Percentiles rank a stretch among this genome's conserved stretches.
These are phyloP conservation scores for Farysia itapuensis DNA, from an alignment of 1,284 basidiomycete genomes.

Conservation along the genomic window DNA sequence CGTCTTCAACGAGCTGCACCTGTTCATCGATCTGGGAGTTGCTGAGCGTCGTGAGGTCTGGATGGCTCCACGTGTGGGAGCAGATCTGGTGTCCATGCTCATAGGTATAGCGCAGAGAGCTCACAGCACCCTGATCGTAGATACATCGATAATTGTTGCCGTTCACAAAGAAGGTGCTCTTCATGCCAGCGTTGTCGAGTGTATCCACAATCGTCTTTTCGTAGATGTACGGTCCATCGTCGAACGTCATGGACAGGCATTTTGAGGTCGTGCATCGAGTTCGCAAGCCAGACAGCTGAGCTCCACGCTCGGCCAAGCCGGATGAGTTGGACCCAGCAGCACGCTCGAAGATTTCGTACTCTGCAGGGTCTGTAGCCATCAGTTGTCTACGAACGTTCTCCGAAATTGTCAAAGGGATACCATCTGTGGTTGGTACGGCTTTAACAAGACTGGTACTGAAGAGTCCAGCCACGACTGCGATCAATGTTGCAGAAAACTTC, in stretches of 20 bases:
- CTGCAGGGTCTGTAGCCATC: background rate
- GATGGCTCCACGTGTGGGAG: constrained; percentile 46
- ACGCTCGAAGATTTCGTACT: constrained; percentile 12
- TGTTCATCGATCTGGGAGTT: constrained; percentile 36
- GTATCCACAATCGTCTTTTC: constrained; percentile 27
- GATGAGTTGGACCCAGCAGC: background rate
- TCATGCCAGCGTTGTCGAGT: constrained; percentile 19
- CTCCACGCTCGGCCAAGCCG: constrained; percentile 7
- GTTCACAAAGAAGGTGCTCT: constrained; percentile 52
- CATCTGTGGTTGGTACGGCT: constrained; percentile 20
- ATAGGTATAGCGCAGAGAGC: constrained; percentile 21
- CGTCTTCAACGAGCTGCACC: constrained; percentile 45
- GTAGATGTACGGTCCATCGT: constrained; percentile 46
- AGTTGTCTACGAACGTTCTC: constrained; percentile 22
- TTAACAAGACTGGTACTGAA: constrained; percentile 5
- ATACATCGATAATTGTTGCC: constrained; percentile 49
- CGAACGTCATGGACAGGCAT: constrained; percentile 45
- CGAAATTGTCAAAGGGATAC: constrained; percentile 28
- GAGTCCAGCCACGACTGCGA: constrained; percentile 11
- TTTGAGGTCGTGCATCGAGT: constrained; percentile 11
- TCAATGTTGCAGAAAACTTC: constrained; percentile 20
- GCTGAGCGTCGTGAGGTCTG: constrained; percentile 26
- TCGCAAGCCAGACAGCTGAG: constrained; percentile 20
- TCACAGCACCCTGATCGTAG: constrained; percentile 22
- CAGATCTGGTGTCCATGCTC: constrained; percentile 40